Evolutionary conservation across 2,329 filamentous ascomycete genomes (phyloP), one percentile per base, ranked within the genome.

Genomic region (Hymenoscyphus infarciens): DNA sequence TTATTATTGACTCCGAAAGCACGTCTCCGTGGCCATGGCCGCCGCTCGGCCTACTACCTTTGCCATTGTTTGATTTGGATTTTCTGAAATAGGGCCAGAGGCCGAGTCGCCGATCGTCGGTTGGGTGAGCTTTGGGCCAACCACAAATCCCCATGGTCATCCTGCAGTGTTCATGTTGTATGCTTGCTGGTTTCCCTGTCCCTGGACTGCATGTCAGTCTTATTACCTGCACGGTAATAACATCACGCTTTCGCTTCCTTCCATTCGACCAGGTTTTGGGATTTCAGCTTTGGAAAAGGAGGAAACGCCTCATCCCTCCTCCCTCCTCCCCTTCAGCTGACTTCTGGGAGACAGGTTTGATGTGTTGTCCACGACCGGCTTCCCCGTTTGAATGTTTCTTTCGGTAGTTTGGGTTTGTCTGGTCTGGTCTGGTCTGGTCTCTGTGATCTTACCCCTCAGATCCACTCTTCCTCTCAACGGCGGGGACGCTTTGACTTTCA

Each of bases 401-500:
- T 15, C 27, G 11, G 22, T 52, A 10, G 22, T 42, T 16, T n/a
- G n/a, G n/a, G n/a, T n/a, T 22, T 42, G 52, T 54, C 19, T 39
- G 25, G 29, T n/a, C n/a, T n/a, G n/a, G n/a, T n/a, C n/a, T n/a
- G n/a, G n/a, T n/a, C n/a, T n/a, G n/a, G 7, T 55, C 31, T 38
- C 45, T 55, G 22, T n/a, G 56, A 35, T 39, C 33, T 31, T 56
- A 59, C 56, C 56, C 27, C 38, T n/a, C 27, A 4, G 45, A 45
- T 49, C 56, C 56, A 59, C 61, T 13, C 22, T 45, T 19, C 25
- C 29, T 49, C 49, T 59, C 53, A 58, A 63, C 58, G 62, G 58
- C 62, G 42, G 62, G 55, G 45, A 60, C 42, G 59, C 58, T 61
- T 49, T 58, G 58, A 58, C 53, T 42, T 19, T 25, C 22, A 29